A percentile compares a stretch with the other conserved stretches of the same genome.
Conservation (phyloP, 164 flowering plant species). For the Platanus orientalis region DNA sequence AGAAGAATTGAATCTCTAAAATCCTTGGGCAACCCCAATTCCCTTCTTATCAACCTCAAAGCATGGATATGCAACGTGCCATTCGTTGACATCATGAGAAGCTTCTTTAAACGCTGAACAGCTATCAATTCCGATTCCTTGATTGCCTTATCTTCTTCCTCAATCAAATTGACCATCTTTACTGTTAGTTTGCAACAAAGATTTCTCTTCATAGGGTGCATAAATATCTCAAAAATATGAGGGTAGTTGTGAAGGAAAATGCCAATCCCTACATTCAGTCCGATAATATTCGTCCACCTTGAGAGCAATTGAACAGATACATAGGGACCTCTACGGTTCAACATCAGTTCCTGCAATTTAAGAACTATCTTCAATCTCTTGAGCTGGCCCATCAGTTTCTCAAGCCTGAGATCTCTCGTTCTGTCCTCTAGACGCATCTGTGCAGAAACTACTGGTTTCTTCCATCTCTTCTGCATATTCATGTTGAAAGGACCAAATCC, state of each 20-base stretch:
- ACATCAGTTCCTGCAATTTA: constrained; percentile 41
- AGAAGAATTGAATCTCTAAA: constrained; percentile 57
- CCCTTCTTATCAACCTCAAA: constrained; percentile 59
- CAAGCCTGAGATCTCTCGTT: constrained; percentile 62
- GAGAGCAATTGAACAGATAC: constrained; percentile 67
- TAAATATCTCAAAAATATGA: constrained; percentile 65
- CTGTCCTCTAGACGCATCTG: constrained; percentile 73
- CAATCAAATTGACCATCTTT: constrained; percentile 43
- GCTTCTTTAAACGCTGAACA: constrained; percentile 53
- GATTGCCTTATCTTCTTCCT: constrained; percentile 45
- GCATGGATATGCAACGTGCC: constrained; percentile 67
- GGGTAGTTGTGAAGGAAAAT: constrained; percentile 63
- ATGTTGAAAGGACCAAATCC: constrained; percentile 60
- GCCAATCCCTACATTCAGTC: constrained; percentile 45
- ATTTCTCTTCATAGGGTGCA: constrained; percentile 53
- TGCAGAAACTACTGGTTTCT: constrained; percentile 58
- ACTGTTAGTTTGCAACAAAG: constrained; percentile 50
- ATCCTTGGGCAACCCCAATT: constrained; percentile 75
- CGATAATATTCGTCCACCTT: constrained; percentile 59
- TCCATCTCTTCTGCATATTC: constrained; percentile 55
- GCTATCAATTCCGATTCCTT: constrained; percentile 34
- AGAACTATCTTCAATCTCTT: constrained; percentile 47
- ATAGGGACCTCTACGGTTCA: constrained; percentile 47
- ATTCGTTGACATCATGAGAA: constrained; percentile 63
- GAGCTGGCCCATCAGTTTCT: constrained; percentile 38